A percentile compares a stretch with the other conserved stretches of the same genome.
Conservation (phyloP, 495 filamentous ascomycete species). For the Xylaria scruposa region DNA sequence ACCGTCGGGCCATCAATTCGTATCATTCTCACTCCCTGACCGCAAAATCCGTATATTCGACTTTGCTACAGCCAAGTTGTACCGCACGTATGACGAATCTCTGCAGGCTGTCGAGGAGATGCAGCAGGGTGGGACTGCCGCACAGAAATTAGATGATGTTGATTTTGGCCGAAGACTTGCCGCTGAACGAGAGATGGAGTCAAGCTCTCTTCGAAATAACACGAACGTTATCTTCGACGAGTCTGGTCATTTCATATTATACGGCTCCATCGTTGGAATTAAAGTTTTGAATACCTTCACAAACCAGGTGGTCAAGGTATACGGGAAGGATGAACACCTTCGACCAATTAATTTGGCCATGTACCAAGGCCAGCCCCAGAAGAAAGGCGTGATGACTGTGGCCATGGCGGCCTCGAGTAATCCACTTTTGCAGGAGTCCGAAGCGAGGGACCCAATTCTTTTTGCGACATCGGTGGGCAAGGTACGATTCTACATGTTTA, state of each 20-base stretch:
- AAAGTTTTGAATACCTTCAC: constrained; percentile 96
- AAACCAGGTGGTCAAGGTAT: constrained; percentile 86
- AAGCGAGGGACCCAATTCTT: constrained; percentile 89
- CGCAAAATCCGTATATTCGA: constrained; percentile 92
- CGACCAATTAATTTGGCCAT: constrained; percentile 80
- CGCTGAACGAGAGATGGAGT: constrained; percentile 85
- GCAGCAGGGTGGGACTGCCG: constrained; percentile 88
- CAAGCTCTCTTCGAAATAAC: constrained; percentile 64
- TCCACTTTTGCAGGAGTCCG: constrained; percentile 90
- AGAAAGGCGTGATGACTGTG: constrained; percentile 91
- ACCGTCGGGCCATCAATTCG: constrained; percentile 82
- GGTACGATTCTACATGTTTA: constrained; percentile 97
- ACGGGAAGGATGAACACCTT: constrained; percentile 87
- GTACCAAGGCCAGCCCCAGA: constrained; percentile 95
- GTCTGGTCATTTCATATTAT: constrained; percentile 92
- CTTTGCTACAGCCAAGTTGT: constrained; percentile 84
- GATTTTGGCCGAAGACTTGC: constrained; percentile 92
- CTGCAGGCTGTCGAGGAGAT: constrained; percentile 84
- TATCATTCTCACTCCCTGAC: constrained; percentile 91
- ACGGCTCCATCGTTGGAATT: constrained; percentile 86
- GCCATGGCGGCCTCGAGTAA: constrained; percentile 96
- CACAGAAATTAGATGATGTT: constrained; percentile 79
- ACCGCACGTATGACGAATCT: constrained; percentile 94
- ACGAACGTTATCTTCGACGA: constrained; percentile 94
- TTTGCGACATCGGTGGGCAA: constrained; percentile 84